These are phyloP conservation scores for Colletotrichum sp. DNA, from an alignment of 2,329 filamentous ascomycete species.

Conservation along the genomic window DNA sequence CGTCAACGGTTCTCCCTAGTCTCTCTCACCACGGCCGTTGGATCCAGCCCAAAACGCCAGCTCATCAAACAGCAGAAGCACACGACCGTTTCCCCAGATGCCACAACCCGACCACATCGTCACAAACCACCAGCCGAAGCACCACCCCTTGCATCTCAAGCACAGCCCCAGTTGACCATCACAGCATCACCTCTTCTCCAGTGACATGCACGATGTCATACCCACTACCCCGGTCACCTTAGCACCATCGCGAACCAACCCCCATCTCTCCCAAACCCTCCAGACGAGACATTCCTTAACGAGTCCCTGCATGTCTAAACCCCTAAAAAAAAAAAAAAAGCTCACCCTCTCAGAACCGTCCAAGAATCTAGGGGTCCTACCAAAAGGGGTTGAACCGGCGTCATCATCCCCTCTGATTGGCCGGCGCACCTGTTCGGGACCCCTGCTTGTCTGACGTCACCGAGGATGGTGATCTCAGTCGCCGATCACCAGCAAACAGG, in stretches of 20 bases:
- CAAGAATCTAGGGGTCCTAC: slow-evolving; percentile 20
- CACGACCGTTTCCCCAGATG: neutral
- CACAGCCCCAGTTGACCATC: neutral
- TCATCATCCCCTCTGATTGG: neutral
- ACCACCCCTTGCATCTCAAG: neutral
- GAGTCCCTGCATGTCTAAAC: slow-evolving; percentile 8
- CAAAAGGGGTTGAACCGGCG: neutral
- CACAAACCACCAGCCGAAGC: neutral
- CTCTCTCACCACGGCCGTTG: neutral
- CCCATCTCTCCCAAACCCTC: neutral
- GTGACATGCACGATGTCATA: slow-evolving; percentile 11
- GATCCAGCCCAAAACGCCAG: neutral
- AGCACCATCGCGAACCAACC: neutral
- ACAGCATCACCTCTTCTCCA: neutral
- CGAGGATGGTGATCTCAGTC: neutral
- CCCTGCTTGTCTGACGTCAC: slow-evolving; percentile 13
- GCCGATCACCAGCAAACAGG: slow-evolving; percentile 17
- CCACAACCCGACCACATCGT: neutral
- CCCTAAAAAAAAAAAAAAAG: neutral
- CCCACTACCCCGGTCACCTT: neutral
- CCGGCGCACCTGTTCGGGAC: neutral
- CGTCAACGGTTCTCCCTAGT: slow-evolving; percentile 3
- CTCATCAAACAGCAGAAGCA: neutral
- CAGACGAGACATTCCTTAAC: neutral
- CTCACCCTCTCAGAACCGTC: neutral